Percentiles rank a stretch among this genome's conserved stretches.
phyloP scores from a whole-genome alignment of 2,329 filamentous ascomycete species.

The Colletotrichum salicis region DNA sequence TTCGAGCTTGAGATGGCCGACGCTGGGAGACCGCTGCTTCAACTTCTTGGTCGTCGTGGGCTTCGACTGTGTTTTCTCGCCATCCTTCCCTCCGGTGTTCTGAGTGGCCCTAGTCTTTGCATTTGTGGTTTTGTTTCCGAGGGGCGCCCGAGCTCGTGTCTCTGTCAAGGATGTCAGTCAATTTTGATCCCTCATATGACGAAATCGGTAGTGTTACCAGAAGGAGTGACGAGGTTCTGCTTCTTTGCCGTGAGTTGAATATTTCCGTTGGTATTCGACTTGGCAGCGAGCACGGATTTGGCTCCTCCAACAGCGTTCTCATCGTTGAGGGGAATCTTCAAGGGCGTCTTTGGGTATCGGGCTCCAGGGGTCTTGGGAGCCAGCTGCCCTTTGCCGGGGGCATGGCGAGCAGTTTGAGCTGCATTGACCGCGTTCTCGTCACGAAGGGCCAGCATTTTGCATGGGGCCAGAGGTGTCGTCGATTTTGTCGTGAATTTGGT shows the following conservation, averaged over 20 bases:
- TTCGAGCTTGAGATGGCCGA: constrained; percentile 69
- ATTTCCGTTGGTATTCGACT: constrained; percentile 60
- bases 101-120: constrained; percentile 80
- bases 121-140: constrained; percentile 97
- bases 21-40: constrained; percentile 65
- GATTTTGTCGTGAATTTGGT: not conserved
- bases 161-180: constrained; percentile 50
- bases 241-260: constrained; percentile 37
- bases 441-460: constrained; percentile 35
- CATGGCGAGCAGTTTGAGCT: constrained; percentile 35
- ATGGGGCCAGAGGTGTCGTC: not conserved
- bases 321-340: constrained; percentile 81
- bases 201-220: constrained; percentile 27
- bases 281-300: constrained; percentile 67
- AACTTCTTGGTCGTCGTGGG: constrained; percentile 69
- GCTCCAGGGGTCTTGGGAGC: constrained; percentile 82
- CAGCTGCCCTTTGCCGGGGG: constrained; percentile 48
- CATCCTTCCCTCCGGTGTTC: constrained; percentile 72
- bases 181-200: constrained; percentile 27
- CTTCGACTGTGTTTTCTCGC: constrained; percentile 71
- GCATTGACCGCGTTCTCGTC: constrained; percentile 38
- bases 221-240: constrained; percentile 37
- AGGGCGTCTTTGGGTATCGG: constrained; percentile 83
- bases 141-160: constrained; percentile 77
- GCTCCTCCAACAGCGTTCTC: constrained; percentile 78